Base-by-base conservation (phyloP, 192 early-diverging fungal genomes). In the Entomortierella parvispora region DNA sequence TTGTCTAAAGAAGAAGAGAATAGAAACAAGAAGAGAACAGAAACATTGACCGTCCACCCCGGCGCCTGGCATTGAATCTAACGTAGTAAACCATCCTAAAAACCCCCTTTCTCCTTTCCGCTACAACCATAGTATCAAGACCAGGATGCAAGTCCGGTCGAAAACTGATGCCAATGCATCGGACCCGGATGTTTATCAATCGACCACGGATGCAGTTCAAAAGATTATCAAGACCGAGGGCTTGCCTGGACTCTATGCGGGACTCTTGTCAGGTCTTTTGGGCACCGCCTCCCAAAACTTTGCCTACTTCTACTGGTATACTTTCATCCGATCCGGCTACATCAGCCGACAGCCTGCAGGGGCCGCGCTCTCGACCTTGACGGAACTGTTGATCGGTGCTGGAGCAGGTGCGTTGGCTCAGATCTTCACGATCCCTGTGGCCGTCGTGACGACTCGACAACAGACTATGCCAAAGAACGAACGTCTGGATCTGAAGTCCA, bases 81-180 rank as follows among this genome's bases (percentile, higher is more conserved):
- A n/a, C n/a, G n/a, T n/a, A n/a, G n/a, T n/a, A n/a, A n/a, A 2
- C 8, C 31, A 49, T 47, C 22, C 23, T 25, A 32, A 49, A 51
- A 12, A 20, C 3, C 2, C 15, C 26, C 18, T 8, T 14, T 37
- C 31, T 2, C 14, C 20, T n/a, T 22, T 44, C 2, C 29, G 23
- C 29, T 11, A 15, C 20, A n/a, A 31, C 22, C 32, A 9, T 68
- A 94, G 94, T 51, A 93, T 97, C 80, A 99, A 99, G 79, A 99
- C 97, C 12, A 89, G 96, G 46, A 87, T 97, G 65, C 96, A 98
- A 84, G 96, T 98, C n/a, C 96, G 97, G 69, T 91, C 94, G 23
- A 90, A 88, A 61, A 67, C 79, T 45, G 71, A 71, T 34, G 71
- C 74, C 26, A 66, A 79, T 6, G 68, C 74, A 42, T 68, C 56